phyloP scores from a whole-genome alignment of 1,284 basidiomycete genomes.

The Entoloma clypeatum region DNA sequence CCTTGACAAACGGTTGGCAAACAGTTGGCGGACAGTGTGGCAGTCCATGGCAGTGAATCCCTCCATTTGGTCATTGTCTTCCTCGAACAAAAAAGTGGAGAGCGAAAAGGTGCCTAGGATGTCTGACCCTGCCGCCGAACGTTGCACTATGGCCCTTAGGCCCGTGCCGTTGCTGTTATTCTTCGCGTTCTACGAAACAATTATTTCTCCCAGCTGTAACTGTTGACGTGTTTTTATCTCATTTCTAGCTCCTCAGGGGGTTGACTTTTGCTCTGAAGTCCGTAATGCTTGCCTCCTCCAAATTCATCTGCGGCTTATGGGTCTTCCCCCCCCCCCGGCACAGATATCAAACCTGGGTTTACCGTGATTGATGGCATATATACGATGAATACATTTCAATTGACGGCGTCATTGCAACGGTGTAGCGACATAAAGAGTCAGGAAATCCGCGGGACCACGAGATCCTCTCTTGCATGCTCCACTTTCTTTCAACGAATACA shows the following conservation, averaged over 20 bases:
- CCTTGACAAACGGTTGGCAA: conserved; percentile 96
- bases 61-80: conserved; percentile 85
- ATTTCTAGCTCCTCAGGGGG: too few species aligned
- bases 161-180: conserved; percentile 84
- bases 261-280: too few species aligned
- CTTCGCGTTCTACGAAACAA: too few species aligned
- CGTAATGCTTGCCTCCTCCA: too few species aligned
- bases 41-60: conserved; percentile 79
- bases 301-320: too few species aligned
- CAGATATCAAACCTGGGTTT: conserved; percentile 90
- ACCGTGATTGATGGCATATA: conserved; percentile 97
- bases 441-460: too few species aligned
- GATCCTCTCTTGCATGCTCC: too few species aligned
- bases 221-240: conserved; percentile 9
- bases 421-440: too few species aligned
- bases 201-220: too few species aligned
- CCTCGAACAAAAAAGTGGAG: conserved; percentile 87
- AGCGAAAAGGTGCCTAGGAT: conserved; percentile 78
- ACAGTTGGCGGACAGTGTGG: conserved; percentile 86
- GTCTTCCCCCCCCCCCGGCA: too few species aligned
- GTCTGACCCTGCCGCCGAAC: conserved; percentile 76
- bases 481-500: too few species aligned
- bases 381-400: conserved; percentile 88
- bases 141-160: conserved; percentile 77
- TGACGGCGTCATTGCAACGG: conserved; percentile 88